phyloP scores from a whole-genome alignment of 2,329 filamentous ascomycete genomes.

The Colletotrichum musicola region DNA sequence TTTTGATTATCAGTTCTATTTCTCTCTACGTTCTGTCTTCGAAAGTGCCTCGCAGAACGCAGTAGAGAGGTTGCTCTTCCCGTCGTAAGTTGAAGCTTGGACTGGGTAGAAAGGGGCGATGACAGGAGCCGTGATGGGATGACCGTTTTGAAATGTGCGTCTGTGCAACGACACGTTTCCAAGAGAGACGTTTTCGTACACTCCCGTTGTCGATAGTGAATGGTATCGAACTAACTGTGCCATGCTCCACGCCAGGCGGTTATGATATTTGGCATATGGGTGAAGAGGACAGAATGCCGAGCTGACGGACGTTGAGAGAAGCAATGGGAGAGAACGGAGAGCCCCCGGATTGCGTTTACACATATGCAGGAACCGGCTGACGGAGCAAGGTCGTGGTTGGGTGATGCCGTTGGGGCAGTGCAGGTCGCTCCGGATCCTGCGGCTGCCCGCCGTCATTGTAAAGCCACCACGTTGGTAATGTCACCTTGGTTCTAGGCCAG shows the following conservation, averaged over 20 bases:
- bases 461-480: background rate
- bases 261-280: no score
- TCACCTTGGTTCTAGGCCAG: no score
- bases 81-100: constrained; percentile 6
- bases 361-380: constrained; percentile 11
- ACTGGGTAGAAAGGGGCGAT: background rate
- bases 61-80: background rate
- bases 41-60: background rate
- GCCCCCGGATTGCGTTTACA: background rate
- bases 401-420: background rate
- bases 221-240: no score
- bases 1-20: background rate
- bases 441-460: background rate
- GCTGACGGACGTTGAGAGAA: background rate
- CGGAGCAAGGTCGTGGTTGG: background rate
- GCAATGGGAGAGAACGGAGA: background rate
- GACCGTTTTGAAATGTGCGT: constrained; percentile 13
- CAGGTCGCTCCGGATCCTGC: background rate
- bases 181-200: background rate
- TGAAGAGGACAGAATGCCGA: no score
- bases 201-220: no score
- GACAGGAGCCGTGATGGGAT: constrained; percentile 6
- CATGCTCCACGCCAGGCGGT: no score
- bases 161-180: constrained; percentile 1
- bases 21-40: background rate